These are phyloP conservation scores for Leptomonas seymouri DNA, from an alignment of 208 protist species.

Conservation along the genomic window DNA sequence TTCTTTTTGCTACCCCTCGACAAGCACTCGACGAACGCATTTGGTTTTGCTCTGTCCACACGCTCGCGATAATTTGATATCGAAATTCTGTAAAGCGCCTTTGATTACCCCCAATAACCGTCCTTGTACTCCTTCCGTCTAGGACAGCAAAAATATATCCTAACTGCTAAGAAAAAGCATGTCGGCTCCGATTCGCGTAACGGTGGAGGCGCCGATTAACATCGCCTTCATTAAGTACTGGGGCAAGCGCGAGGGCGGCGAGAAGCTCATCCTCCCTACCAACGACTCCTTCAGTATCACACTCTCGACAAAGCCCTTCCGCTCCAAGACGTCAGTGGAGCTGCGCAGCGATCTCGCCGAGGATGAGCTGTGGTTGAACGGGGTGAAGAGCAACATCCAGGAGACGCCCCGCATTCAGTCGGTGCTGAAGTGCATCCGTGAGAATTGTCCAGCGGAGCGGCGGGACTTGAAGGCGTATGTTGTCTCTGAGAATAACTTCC, in stretches of 20 bases:
- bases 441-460: conserved; percentile 48
- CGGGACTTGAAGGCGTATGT: conserved; percentile 87
- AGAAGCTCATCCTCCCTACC: conserved; percentile 93
- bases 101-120: too few relatives aligned
- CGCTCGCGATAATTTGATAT: too few relatives aligned
- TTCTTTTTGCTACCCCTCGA: too few relatives aligned
- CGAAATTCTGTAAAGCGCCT: too few relatives aligned
- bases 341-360: conserved; percentile 60
- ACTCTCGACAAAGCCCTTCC: conserved; percentile 93
- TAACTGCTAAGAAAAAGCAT: conserved; percentile 12
- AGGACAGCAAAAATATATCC: too few relatives aligned
- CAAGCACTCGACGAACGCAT: too few relatives aligned
- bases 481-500: conserved; percentile 98
- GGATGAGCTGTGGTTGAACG: conserved; percentile 97
- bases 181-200: conserved; percentile 52
- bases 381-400: conserved; percentile 69
- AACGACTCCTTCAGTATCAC: conserved; percentile 98
- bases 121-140: too few relatives aligned
- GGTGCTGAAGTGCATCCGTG: conserved; percentile 69
- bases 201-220: conserved; percentile 97
- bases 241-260: conserved; percentile 97
- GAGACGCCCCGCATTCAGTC: conserved; percentile 77
- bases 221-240: conserved; percentile 99
- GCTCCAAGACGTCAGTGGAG: conserved; percentile 95
- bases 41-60: too few relatives aligned